Conservation (phyloP, 2,329 filamentous ascomycete species). For the Kalaharituber pfeilii region DNA sequence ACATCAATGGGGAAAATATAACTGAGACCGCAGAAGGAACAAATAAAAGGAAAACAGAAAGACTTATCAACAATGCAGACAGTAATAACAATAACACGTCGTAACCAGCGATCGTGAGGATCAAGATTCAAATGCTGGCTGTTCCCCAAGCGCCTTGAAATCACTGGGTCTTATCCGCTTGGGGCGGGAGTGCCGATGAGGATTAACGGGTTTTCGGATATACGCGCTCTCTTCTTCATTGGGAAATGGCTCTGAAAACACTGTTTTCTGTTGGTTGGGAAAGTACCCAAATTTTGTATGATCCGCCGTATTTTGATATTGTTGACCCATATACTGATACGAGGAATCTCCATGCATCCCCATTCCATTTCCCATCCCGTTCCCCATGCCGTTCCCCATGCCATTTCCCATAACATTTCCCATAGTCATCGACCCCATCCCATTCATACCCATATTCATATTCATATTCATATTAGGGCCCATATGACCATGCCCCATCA, state of each 20-base stretch:
- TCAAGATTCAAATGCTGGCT: background rate
- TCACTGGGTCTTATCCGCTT: constrained; percentile 71
- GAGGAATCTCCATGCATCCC: constrained; percentile 18
- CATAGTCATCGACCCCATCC: constrained; percentile 26
- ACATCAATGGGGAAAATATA: too few species aligned
- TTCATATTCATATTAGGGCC: constrained; percentile 26
- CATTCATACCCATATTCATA: constrained; percentile 30
- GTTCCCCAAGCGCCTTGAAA: constrained; percentile 30
- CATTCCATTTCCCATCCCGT: constrained; percentile 14
- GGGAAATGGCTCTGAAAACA: constrained; percentile 37
- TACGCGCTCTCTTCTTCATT: constrained; percentile 76
- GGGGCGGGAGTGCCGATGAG: constrained; percentile 69
- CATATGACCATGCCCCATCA: constrained; percentile 23
- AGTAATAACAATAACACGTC: too few species aligned
- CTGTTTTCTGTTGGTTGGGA: constrained; percentile 40
- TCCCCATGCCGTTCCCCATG: constrained; percentile 25
- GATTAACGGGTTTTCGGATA: constrained; percentile 89
- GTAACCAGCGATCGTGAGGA: too few species aligned
- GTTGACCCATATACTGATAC: constrained; percentile 23
- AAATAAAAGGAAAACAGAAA: too few species aligned
- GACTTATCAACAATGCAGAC: too few species aligned
- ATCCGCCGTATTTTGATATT: constrained; percentile 3
- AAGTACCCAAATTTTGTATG: constrained; percentile 30
- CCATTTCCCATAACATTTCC: constrained; percentile 11
- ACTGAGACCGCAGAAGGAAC: too few species aligned